Conservation (phyloP, 495 filamentous ascomycete species). For the Ascodesmis nigricans region DNA sequence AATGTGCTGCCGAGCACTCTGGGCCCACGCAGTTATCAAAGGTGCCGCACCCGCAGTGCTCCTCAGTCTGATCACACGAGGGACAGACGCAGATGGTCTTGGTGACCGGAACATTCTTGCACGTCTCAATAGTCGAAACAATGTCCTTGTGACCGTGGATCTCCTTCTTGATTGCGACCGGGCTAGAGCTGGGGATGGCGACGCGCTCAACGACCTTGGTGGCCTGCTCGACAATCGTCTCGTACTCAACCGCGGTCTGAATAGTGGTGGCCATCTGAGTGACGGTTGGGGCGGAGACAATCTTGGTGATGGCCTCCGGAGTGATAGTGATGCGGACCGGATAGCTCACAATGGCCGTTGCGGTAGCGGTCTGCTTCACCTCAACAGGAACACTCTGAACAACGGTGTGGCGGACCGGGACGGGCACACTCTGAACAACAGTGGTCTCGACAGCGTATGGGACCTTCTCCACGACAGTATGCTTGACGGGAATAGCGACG, state of each 20-base stretch:
- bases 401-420: not conserved
- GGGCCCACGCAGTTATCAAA: too few relatives aligned
- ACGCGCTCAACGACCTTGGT: conserved; percentile 6
- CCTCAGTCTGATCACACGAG: conserved; percentile 18
- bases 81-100: conserved; percentile 13
- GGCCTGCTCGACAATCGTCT: conserved; percentile 3
- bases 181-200: conserved; percentile 23
- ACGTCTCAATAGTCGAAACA: conserved; percentile 15
- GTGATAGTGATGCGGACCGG: too few relatives aligned
- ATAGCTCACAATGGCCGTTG: too few relatives aligned
- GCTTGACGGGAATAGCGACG: too few relatives aligned
- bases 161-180: conserved; percentile 18
- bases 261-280: too few relatives aligned
- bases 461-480: too few relatives aligned
- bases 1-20: too few relatives aligned
- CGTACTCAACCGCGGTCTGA: too few relatives aligned
- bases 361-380: too few relatives aligned
- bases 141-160: conserved; percentile 22
- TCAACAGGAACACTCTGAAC: too few relatives aligned
- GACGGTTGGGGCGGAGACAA: too few relatives aligned
- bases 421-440: conserved; percentile 1
- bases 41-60: conserved; percentile 2
- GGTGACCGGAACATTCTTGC: conserved; percentile 21
- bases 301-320: too few relatives aligned
- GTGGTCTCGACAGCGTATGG: conserved; percentile 1